Percentiles rank a stretch among this genome's conserved stretches.
Conservation (phyloP, 2,329 filamentous ascomycete species). For the Alternaria rosae region DNA sequence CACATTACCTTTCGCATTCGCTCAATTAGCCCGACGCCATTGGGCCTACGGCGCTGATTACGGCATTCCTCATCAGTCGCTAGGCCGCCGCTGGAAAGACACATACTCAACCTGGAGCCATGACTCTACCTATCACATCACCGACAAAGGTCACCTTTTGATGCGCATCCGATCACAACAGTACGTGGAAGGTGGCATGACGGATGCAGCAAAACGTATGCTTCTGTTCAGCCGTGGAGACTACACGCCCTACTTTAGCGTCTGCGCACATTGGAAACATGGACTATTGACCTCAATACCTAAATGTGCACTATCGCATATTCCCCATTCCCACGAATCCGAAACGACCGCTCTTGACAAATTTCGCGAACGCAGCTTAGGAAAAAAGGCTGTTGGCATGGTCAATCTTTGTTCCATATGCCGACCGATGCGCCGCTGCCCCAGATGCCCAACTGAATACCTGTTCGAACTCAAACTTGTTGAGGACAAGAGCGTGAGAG, state of each 20-base stretch:
- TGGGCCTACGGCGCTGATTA: conserved; percentile 56
- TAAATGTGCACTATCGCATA: conserved; percentile 67
- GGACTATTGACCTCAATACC: conserved; percentile 66
- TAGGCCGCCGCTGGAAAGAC: conserved; percentile 64
- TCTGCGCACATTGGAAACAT: conserved; percentile 69
- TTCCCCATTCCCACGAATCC: conserved; percentile 53
- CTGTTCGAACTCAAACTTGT: conserved; percentile 66
- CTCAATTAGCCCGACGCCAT: conserved; percentile 64
- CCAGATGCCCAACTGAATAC: conserved; percentile 69
- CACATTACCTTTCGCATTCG: conserved; percentile 64
- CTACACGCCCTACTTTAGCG: conserved; percentile 68
- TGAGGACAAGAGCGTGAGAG: conserved; percentile 58
- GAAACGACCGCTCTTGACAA: conserved; percentile 55
- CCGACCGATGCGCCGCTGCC: conserved; percentile 66
- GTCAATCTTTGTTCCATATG: conserved; percentile 64
- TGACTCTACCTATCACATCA: conserved; percentile 59
- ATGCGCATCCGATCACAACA: conserved; percentile 64
- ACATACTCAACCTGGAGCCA: conserved; percentile 62
- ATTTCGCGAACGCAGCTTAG: conserved; percentile 29
- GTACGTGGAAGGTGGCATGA: conserved; percentile 60
- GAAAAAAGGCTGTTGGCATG: conserved; percentile 50
- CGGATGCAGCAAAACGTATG: conserved; percentile 61
- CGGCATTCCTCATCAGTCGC: conserved; percentile 38
- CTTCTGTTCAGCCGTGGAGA: conserved; percentile 67
- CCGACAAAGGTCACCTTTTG: conserved; percentile 62